A percentile compares a stretch with the other conserved stretches of the same genome.
Conservation (phyloP, 2,329 filamentous ascomycete species). For the Sporothrix brasiliensis region DNA sequence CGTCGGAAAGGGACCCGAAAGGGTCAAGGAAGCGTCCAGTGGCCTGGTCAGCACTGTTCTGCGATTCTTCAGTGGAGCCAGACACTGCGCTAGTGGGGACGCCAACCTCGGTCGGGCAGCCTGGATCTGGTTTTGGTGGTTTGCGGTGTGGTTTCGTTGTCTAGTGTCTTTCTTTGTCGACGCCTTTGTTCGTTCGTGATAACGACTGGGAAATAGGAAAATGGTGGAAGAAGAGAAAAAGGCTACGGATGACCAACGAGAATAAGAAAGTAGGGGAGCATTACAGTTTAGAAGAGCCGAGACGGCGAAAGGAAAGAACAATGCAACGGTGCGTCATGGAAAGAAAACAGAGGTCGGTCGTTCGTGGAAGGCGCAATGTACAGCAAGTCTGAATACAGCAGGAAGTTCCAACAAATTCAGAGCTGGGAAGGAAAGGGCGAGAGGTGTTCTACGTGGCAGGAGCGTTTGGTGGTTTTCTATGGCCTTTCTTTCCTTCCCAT, state of each 20-base stretch:
- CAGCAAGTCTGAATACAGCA: neutral
- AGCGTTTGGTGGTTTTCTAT: neutral
- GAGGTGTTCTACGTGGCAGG: neutral
- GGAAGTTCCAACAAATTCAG: neutral
- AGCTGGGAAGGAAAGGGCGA: neutral
- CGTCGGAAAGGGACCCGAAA: neutral
- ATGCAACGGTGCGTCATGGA: neutral
- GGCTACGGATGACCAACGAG: neutral
- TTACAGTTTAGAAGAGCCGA: neutral
- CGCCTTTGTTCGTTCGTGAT: slow-evolving; percentile 8
- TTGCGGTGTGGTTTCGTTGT: slow-evolving; percentile 11
- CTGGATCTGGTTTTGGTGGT: neutral
- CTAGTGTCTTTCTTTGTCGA: neutral
- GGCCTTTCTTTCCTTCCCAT: neutral
- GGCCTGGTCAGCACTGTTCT: neutral
- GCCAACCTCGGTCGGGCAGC: slow-evolving; percentile 9
- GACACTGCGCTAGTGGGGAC: neutral
- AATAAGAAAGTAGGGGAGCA: neutral
- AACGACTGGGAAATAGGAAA: neutral
- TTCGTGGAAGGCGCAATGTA: neutral
- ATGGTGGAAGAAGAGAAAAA: neutral
- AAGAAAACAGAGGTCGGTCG: neutral
- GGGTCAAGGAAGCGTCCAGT: neutral
- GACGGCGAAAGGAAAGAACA: slow-evolving; percentile 7
- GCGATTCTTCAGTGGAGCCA: neutral